Evolutionary conservation across 257 asterid genomes (phyloP), one percentile per base, ranked within the genome.

Genomic region (Ilex asprella): DNA sequence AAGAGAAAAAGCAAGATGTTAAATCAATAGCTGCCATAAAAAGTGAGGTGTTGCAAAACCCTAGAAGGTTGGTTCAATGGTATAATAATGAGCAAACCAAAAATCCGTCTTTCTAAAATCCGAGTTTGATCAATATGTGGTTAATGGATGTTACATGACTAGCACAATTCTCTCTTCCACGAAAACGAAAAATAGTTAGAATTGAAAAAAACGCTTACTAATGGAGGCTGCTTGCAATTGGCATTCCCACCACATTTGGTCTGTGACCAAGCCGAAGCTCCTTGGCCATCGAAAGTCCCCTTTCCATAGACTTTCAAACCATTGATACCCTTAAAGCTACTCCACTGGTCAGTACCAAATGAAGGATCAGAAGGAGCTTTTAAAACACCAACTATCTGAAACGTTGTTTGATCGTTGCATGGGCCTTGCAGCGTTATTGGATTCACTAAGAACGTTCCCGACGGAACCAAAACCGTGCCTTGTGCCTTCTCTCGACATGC

Each of bases 281-380:
- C 73, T 58, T 69, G 68, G 21, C 73, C 68, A 57, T 69, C 68
- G 16, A 69, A 62, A 3, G 39, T 30, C 16, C 73, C 73, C 2
- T 46, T 29, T 4, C 73, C 73, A 51, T 54, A 54, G 27, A 62
- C 31, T 2, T 59, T 69, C 12, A 62, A 44, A 4, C 63, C 59
- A 8, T 46, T 31, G 11, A 62, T 16, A 47, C 49, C 16, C 3
- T 35, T 13, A 32, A 69, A 69, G 16, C 55, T 10, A 32, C 61
- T 46, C 68, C 73, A 69, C 9, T 21, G 21, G 0, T 55, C 59
- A 12, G 7, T 46, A 11, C 30, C 44, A 7, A 43, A 2, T 56
- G 59, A 55, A 30, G 46, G 6, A 6, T 50, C 51, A 39, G 8
- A 3, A 13, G 68, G 64, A 31, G 64, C 64, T 43, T 30, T 56